These are phyloP conservation scores for Aspergillus saccharolyticus DNA, from an alignment of 495 filamentous ascomycete genomes.

Conservation along the genomic window DNA sequence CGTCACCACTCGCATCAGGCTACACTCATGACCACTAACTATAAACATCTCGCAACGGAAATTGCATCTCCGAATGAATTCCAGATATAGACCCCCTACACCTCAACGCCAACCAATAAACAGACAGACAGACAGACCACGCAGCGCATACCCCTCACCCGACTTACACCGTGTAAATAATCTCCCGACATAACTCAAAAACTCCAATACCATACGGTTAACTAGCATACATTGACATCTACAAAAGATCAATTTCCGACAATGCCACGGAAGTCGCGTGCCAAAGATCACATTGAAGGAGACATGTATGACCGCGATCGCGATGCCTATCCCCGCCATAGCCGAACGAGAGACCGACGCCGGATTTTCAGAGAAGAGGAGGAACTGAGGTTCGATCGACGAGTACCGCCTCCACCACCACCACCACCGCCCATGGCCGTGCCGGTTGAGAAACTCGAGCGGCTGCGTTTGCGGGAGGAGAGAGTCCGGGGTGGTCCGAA, in stretches of 20 bases:
- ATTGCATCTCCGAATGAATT: no score
- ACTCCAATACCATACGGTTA: neutral
- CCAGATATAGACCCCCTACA: no score
- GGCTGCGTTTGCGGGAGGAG: conserved; percentile 26
- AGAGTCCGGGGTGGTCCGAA: conserved; percentile 24
- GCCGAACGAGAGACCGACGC: conserved; percentile 15
- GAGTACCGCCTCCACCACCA: conserved; percentile 21
- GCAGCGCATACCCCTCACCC: no score
- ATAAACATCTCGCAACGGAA: no score
- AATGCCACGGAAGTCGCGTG: conserved; percentile 35
- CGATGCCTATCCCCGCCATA: conserved; percentile 10
- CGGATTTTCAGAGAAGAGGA: conserved; percentile 21
- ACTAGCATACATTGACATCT: neutral
- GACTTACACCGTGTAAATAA: no score
- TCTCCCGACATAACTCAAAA: neutral
- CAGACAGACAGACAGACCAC: no score
- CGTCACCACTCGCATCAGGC: no score
- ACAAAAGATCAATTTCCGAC: neutral
- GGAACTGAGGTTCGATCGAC: conserved; percentile 23
- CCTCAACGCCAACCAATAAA: no score
- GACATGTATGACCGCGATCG: conserved; percentile 25
- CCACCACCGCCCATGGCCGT: neutral
- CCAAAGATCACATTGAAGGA: conserved; percentile 32
- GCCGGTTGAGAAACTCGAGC: conserved; percentile 29
- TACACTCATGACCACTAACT: no score